A percentile compares a stretch with the other conserved stretches of the same genome.
Evolutionary conservation across 2,329 filamentous ascomycete species (phyloP).

Genomic region (Nigrospora osmanthi): DNA sequence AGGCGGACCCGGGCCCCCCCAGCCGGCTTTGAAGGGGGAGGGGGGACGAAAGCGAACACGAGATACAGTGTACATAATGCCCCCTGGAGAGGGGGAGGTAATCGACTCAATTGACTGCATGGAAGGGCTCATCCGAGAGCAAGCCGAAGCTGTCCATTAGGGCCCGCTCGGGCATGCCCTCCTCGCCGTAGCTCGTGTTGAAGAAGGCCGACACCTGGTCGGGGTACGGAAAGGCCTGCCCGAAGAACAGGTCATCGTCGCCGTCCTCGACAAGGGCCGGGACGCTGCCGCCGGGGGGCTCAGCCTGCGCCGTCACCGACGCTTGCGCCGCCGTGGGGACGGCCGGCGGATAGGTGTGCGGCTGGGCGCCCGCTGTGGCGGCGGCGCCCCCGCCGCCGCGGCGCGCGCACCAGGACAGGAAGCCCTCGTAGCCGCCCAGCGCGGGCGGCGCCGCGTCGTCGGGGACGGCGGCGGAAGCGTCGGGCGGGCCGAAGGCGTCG

Average conservation of each 20-base stretch:
- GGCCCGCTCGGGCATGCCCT: not conserved
- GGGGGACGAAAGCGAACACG: not conserved
- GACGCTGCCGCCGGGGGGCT: not conserved
- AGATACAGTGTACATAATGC: too few species aligned
- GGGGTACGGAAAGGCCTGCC: not conserved
- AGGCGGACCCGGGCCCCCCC: not conserved
- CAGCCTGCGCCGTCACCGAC: not conserved
- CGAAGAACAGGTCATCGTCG: not conserved
- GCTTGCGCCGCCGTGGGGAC: not conserved
- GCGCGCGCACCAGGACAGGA: not conserved
- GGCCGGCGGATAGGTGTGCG: not conserved
- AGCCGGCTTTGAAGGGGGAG: not conserved
- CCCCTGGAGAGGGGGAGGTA: too few species aligned
- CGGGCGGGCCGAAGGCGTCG: not conserved
- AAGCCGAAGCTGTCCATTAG: not conserved
- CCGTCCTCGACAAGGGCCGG: not conserved
- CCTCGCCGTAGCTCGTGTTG: conserved; percentile 1
- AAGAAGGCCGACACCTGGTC: conserved; percentile 1
- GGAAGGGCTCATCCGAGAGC: not conserved
- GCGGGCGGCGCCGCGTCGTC: too few species aligned
- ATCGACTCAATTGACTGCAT: not conserved
- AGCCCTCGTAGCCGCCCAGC: not conserved
- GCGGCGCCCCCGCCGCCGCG: not conserved
- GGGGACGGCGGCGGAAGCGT: not conserved
- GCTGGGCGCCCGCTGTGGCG: not conserved